phyloP scores from a whole-genome alignment of 305 asterid species.

The Fraxinus platypoda region DNA sequence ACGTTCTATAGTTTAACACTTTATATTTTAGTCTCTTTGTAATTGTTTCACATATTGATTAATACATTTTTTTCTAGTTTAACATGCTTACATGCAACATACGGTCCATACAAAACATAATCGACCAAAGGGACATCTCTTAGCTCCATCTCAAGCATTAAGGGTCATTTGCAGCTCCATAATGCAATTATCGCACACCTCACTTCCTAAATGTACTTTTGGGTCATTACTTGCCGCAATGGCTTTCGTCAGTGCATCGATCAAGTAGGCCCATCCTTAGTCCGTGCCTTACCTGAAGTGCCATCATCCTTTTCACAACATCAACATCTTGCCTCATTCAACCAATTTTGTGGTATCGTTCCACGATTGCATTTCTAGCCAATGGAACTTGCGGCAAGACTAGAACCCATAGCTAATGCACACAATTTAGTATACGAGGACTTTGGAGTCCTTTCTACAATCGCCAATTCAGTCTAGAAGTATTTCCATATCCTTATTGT shows the following conservation, averaged over 20 bases:
- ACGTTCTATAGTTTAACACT: too few relatives aligned
- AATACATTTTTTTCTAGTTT: too few relatives aligned
- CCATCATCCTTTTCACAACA: background rate
- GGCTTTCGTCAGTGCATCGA: background rate
- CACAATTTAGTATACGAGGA: background rate
- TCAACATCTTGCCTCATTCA: background rate
- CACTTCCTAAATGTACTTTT: background rate
- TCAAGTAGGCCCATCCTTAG: background rate
- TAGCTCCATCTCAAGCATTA: too few relatives aligned
- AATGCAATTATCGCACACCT: background rate
- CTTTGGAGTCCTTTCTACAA: background rate
- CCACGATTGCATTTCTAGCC: background rate
- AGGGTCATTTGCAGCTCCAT: background rate
- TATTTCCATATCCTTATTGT: background rate
- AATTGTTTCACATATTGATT: too few relatives aligned
- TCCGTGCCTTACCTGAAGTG: background rate
- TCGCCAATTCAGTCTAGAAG: background rate
- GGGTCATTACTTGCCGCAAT: background rate
- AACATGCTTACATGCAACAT: too few relatives aligned
- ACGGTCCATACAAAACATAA: too few relatives aligned
- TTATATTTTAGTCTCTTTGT: too few relatives aligned
- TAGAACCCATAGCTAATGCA: background rate
- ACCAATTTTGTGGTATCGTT: background rate
- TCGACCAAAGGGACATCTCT: too few relatives aligned
- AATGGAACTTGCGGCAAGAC: background rate